phyloP scores from a whole-genome alignment of 2,329 filamentous ascomycete species.

The Tricladium varicosporioides region DNA sequence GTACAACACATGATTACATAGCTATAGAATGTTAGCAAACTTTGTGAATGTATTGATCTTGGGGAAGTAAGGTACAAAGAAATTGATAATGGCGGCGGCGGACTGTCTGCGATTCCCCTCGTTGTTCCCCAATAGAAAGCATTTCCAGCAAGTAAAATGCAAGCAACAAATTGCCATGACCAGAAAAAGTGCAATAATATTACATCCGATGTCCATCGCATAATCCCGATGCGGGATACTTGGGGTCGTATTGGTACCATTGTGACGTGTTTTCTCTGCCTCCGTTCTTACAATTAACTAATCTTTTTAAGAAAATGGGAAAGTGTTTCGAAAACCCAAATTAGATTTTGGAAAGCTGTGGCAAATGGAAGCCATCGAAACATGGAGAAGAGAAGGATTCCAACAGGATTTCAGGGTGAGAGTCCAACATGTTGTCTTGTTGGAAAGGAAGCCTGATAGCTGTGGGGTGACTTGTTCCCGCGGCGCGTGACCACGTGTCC shows the following conservation, averaged over 20 bases:
- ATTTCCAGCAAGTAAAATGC: neutral
- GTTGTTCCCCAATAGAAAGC: neutral
- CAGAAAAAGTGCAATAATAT: neutral
- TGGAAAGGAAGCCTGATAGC: no score
- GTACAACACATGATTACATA: neutral
- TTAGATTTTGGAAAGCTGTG: no score
- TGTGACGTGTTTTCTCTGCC: neutral
- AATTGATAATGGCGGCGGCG: neutral
- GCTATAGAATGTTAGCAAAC: neutral
- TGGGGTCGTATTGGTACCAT: neutral
- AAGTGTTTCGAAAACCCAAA: no score
- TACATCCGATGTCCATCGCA: neutral
- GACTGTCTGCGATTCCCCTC: neutral
- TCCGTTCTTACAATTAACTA: no score
- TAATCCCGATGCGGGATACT: neutral
- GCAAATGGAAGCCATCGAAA: no score
- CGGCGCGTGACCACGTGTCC: neutral
- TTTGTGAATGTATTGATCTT: no score
- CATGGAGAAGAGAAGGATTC: no score
- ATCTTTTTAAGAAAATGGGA: no score
- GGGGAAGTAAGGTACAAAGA: neutral
- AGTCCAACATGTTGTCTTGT: no score
- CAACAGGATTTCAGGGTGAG: no score
- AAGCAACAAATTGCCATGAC: neutral
- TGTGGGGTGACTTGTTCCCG: neutral